phyloP scores from a whole-genome alignment of 768 basidiomycete genomes.

The Serendipita vermifera region DNA sequence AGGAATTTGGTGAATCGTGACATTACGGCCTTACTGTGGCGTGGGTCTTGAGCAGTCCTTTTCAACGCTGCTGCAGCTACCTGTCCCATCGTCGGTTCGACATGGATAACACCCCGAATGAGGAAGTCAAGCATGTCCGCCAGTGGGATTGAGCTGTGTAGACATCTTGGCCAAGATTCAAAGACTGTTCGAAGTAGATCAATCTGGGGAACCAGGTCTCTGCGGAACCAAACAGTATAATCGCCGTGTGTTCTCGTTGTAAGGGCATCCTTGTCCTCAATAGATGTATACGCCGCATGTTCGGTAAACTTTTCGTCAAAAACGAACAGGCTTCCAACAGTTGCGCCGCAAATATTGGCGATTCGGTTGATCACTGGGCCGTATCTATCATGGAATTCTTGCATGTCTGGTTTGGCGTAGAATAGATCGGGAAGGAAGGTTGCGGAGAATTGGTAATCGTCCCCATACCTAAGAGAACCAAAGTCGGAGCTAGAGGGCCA shows the following conservation, averaged over 20 bases:
- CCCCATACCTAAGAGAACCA: conserved; percentile 34
- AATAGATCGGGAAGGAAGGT: conserved; percentile 44
- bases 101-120: conserved; percentile 68
- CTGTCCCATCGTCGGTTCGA: conserved; percentile 63
- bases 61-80: conserved; percentile 54
- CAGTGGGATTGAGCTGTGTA: conserved; percentile 37
- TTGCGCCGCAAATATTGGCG: conserved; percentile 44
- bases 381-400: conserved; percentile 57
- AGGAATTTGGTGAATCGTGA: conserved; percentile 56
- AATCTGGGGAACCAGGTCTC: conserved; percentile 46
- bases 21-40: conserved; percentile 44
- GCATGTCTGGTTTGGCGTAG: conserved; percentile 50
- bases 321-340: conserved; percentile 63
- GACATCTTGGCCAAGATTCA: conserved; percentile 72
- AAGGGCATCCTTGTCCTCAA: neutral
- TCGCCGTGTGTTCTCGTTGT: conserved; percentile 2
- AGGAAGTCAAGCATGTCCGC: conserved; percentile 64
- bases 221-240: conserved; percentile 49
- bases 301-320: conserved; percentile 64
- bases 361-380: conserved; percentile 45
- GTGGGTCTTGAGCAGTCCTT: conserved; percentile 53
- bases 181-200: conserved; percentile 62
- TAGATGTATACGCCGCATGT: conserved; percentile 17
- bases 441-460: conserved; percentile 59
- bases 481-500: conserved; percentile 77